Base-by-base conservation (phyloP, 148 eudicot species). In the Oxyria digyna region DNA sequence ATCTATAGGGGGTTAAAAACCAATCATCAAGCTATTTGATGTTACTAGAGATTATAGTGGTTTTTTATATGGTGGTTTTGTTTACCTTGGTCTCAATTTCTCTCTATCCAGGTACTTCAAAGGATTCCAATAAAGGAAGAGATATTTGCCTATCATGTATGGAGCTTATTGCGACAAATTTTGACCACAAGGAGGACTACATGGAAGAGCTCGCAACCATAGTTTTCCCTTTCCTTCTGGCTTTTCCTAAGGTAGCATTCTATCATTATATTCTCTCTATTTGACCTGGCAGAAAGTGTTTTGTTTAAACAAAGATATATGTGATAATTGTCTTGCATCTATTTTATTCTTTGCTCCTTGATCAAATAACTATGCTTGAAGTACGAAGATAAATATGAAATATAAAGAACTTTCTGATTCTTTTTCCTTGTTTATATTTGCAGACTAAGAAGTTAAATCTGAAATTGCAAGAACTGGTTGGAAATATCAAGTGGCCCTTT, bases 401-500 rank as follows among this genome's bases (percentile, higher is more conserved):
- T 38, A 10, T 10, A 38, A 38, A 38, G 9, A 38, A 38, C 37
- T 59, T 59, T 31, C 37, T 59, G 18, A 29, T 59, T 4, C 9
- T 1, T 6, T 15, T 29, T 31, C 37, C 0, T 27, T 55, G 12
- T 59, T 27, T 31, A 31, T 13, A 29, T 59, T 59, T 59, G 63
- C 88, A 87, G 87, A 80, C 85, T 45, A 80, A 76, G 83, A 80
- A 65, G 62, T 45, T 90, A 48, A 94, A 88, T 74, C 70, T 82
- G 79, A 81, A 85, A 81, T 91, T 91, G 68, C 76, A 76, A 59
- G 78, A 85, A 69, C 74, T 83, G 35, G 86, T 85, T 62, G 84
- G 78, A 70, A 78, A 84, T 67, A 63, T 88, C 55, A 81, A 80
- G 20, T 94, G 95, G 92, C 92, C 92, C 42, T 75, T 86, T 57